Conservation (phyloP, 2,329 filamentous ascomycete genomes). For the Raffaelea deltoideospora region DNA sequence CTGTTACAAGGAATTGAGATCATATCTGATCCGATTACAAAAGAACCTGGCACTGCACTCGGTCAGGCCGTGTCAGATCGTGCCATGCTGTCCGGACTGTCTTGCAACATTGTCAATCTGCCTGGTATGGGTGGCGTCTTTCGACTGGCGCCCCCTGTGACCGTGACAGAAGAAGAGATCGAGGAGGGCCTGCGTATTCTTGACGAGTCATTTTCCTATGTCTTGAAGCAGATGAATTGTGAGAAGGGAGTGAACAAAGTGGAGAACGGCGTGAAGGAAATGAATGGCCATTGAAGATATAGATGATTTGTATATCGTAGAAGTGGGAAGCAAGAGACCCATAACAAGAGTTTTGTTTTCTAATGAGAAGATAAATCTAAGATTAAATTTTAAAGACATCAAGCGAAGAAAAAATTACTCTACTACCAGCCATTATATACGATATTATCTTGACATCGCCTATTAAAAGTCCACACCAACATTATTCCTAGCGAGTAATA, state of each 20-base stretch:
- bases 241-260: no score
- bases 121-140: constrained; percentile 41
- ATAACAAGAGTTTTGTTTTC: not conserved
- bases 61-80: constrained; percentile 22
- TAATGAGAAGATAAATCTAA: no score
- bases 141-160: constrained; percentile 45
- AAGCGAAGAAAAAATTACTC: no score
- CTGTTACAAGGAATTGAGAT: constrained; percentile 45
- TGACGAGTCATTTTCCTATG: constrained; percentile 32
- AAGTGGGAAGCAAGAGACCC: no score
- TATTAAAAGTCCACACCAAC: not conserved
- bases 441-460: not conserved
- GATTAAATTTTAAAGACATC: no score
- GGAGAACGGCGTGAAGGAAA: no score
- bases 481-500: not conserved
- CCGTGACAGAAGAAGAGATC: constrained; percentile 33
- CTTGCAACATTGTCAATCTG: constrained; percentile 39
- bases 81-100: constrained; percentile 30
- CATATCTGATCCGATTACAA: constrained; percentile 30
- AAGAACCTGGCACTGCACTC: constrained; percentile 29
- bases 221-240: not conserved
- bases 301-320: no score
- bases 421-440: not conserved
- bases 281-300: no score
- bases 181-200: constrained; percentile 36